Conservation (phyloP, 345 rosid species). For the Gossypium thurberi region DNA sequence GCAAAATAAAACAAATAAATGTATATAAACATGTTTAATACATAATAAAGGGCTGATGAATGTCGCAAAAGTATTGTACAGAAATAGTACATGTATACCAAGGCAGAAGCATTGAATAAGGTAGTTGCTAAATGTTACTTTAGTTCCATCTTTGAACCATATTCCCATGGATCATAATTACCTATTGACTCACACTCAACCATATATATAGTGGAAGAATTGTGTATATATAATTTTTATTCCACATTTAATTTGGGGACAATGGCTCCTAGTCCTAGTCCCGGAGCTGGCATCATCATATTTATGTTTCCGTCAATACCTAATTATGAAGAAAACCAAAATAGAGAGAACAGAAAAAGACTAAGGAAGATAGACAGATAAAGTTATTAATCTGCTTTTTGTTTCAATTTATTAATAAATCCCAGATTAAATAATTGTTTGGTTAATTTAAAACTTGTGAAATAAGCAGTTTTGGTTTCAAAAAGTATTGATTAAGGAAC, state of each 20-base stretch:
- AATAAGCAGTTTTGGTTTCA: neutral
- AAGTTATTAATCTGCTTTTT: slow-evolving; percentile 1
- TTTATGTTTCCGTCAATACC: neutral
- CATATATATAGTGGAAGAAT: slow-evolving; percentile 8
- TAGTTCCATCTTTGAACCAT: neutral
- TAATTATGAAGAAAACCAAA: neutral
- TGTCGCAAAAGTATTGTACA: neutral
- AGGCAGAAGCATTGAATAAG: neutral
- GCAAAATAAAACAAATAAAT: too few relatives aligned
- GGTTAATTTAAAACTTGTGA: neutral
- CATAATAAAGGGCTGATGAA: neutral
- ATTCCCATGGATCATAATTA: slow-evolving; percentile 6
- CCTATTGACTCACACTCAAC: slow-evolving; percentile 14
- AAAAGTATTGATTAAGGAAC: neutral
- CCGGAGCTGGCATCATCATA: neutral
- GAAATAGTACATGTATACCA: too few relatives aligned
- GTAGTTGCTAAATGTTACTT: neutral
- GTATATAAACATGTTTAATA: too few relatives aligned
- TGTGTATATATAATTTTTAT: neutral
- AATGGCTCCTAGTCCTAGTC: neutral
- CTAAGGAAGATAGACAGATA: neutral
- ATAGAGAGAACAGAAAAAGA: neutral
- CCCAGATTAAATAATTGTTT: neutral
- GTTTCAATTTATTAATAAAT: neutral
- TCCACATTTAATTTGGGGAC: neutral